These are phyloP conservation scores for Monascus ruber DNA, from an alignment of 2,329 filamentous ascomycete genomes.

Conservation along the genomic window DNA sequence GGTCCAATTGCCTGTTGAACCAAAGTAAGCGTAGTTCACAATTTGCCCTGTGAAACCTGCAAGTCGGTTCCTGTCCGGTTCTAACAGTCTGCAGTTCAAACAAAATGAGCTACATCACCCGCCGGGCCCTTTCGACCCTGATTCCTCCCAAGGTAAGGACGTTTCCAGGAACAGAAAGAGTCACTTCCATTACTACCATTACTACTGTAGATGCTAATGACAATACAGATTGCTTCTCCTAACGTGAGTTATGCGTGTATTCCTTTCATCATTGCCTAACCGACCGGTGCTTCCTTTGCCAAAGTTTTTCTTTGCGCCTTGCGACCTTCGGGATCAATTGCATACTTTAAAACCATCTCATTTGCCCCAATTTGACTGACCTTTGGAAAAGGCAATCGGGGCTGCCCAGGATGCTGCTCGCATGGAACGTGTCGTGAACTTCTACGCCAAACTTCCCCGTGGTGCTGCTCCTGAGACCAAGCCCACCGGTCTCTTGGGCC, in stretches of 20 bases:
- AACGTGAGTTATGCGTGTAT: constrained; percentile 21
- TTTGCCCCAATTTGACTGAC: constrained; percentile 23
- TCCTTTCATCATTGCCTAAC: background rate
- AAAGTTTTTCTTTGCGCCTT: constrained; percentile 2
- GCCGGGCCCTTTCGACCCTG: constrained; percentile 90
- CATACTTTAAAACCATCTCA: constrained; percentile 15
- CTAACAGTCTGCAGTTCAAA: constrained; percentile 19
- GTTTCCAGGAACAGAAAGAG: constrained; percentile 2
- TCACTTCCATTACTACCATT: no score
- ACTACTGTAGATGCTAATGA: constrained; percentile 28
- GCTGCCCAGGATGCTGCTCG: constrained; percentile 89
- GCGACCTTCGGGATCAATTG: constrained; percentile 6
- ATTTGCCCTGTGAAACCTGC: no score
- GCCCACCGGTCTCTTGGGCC: constrained; percentile 68
- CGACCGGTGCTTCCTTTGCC: background rate
- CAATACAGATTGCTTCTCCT: constrained; percentile 25
- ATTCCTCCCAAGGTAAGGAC: constrained; percentile 88
- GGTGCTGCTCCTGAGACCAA: constrained; percentile 76
- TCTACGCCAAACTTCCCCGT: constrained; percentile 97
- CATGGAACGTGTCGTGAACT: constrained; percentile 95
- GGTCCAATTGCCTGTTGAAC: constrained; percentile 21
- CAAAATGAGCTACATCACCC: constrained; percentile 87
- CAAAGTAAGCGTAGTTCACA: constrained; percentile 16
- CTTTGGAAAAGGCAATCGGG: constrained; percentile 64
- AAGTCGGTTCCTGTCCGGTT: constrained; percentile 5